Percentiles rank a stretch among this genome's conserved stretches.
Conservation (phyloP, 352 stramenopile species). For the Pythium folliculosum region DNA sequence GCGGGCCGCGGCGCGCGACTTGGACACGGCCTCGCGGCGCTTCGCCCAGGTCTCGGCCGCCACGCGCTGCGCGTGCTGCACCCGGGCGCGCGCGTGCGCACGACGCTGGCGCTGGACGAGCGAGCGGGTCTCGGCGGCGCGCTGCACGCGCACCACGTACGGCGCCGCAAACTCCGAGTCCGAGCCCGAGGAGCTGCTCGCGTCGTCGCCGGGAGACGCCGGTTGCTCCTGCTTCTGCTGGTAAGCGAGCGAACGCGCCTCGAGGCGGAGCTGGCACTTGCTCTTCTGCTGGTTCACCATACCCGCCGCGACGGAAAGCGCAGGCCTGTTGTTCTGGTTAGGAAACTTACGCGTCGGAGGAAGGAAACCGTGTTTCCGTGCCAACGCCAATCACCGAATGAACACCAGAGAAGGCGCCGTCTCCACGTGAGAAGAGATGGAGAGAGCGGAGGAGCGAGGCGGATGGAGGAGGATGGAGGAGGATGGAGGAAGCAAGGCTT, state of each 20-base stretch:
- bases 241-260: conserved; percentile 50
- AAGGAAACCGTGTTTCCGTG: not conserved
- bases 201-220: not conserved
- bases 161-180: conserved; percentile 21
- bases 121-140: conserved; percentile 51
- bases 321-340: not conserved
- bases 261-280: conserved; percentile 70
- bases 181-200: not conserved
- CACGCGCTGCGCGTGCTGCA: conserved; percentile 60
- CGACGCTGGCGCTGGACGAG: conserved; percentile 43
- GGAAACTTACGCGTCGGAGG: too few species aligned
- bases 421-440: not conserved
- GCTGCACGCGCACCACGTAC: conserved; percentile 39
- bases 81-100: conserved; percentile 43
- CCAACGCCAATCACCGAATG: conserved; percentile 13
- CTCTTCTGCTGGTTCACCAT: conserved; percentile 66
- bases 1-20: conserved; percentile 36
- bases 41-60: conserved; percentile 51
- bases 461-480: not conserved
- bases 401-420: not conserved
- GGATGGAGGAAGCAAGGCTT: conserved; percentile 1
- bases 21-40: conserved; percentile 42
- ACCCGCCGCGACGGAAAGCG: not conserved
- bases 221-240: conserved; percentile 23
- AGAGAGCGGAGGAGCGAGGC: not conserved